A percentile compares a stretch with the other conserved stretches of the same genome.
phyloP scores from a whole-genome alignment of 164 flowering plant genomes.

The Annona squamosa region DNA sequence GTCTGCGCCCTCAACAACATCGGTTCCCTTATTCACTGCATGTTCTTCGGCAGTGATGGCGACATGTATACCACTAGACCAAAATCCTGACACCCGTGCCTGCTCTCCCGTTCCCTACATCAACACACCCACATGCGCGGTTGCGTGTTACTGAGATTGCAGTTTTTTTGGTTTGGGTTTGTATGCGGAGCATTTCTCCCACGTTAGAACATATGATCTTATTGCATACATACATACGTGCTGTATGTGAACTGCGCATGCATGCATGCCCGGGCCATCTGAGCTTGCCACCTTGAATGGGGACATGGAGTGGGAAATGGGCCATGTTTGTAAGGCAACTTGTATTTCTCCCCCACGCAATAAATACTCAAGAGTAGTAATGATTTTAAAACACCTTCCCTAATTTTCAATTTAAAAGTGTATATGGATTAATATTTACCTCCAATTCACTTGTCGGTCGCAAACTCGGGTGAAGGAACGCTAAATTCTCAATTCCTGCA shows the following conservation, averaged over 20 bases:
- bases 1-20: constrained; percentile 18
- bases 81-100: constrained; percentile 23
- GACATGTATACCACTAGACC: constrained; percentile 7
- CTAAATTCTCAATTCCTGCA: constrained; percentile 6
- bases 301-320: constrained; percentile 20
- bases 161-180: background rate
- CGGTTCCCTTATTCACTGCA: constrained; percentile 22
- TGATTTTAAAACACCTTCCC: background rate
- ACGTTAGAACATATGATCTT: background rate
- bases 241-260: constrained; percentile 4
- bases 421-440: constrained; percentile 12
- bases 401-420: constrained; percentile 2
- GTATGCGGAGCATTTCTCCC: background rate
- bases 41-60: constrained; percentile 20
- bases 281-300: constrained; percentile 13
- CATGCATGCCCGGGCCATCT: constrained; percentile 18
- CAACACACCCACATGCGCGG: constrained; percentile 13
- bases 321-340: constrained; percentile 17
- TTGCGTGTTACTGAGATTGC: constrained; percentile 8
- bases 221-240: background rate
- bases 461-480: constrained; percentile 4
- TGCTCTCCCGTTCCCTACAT: constrained; percentile 21
- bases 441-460: constrained; percentile 8
- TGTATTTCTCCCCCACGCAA: constrained; percentile 4
- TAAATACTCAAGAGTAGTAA: constrained; percentile 1